Conservation (phyloP, 805 yeast species). For the Candida quercuum region DNA sequence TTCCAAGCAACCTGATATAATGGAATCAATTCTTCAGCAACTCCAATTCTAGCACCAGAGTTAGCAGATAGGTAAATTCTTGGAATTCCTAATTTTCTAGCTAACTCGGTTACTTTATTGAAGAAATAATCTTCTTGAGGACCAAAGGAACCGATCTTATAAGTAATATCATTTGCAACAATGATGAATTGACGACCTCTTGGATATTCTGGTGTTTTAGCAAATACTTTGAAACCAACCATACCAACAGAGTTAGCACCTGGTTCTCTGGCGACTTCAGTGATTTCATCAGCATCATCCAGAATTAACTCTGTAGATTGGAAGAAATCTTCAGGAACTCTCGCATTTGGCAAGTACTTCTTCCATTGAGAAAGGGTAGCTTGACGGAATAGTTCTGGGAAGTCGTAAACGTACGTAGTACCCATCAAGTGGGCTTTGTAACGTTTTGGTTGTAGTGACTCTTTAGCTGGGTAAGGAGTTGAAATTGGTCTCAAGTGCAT, state of each 20-base stretch:
- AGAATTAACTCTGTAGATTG: slow-evolving; percentile 74
- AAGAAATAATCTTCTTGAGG: slow-evolving; percentile 93
- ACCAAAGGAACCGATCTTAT: slow-evolving; percentile 97
- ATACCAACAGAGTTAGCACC: slow-evolving; percentile 95
- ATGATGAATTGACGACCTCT: slow-evolving; percentile 89
- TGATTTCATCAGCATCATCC: slow-evolving; percentile 71
- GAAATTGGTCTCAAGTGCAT: slow-evolving; percentile 97
- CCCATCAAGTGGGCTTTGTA: slow-evolving; percentile 98
- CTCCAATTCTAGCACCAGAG: slow-evolving; percentile 98
- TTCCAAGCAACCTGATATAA: slow-evolving; percentile 91
- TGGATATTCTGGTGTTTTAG: slow-evolving; percentile 96
- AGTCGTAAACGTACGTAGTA: slow-evolving; percentile 95
- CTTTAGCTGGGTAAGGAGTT: slow-evolving; percentile 96
- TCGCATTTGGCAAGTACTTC: slow-evolving; percentile 46
- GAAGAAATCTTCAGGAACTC: slow-evolving; percentile 74
- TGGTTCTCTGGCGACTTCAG: slow-evolving; percentile 91
- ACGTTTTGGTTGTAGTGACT: slow-evolving; percentile 97
- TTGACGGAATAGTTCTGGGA: slow-evolving; percentile 98
- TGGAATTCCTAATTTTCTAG: slow-evolving; percentile 89
- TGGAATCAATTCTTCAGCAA: slow-evolving; percentile 94
- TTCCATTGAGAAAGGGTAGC: slow-evolving; percentile 86
- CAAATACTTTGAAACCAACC: slow-evolving; percentile 91
- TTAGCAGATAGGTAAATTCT: slow-evolving; percentile 94
- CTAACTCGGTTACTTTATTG: slow-evolving; percentile 87
- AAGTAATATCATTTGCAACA: slow-evolving; percentile 96